These are phyloP conservation scores for barrel medic (Medicago truncatula) DNA, from an alignment of 306 rosid genomes.

Conservation along the genomic window DNA sequence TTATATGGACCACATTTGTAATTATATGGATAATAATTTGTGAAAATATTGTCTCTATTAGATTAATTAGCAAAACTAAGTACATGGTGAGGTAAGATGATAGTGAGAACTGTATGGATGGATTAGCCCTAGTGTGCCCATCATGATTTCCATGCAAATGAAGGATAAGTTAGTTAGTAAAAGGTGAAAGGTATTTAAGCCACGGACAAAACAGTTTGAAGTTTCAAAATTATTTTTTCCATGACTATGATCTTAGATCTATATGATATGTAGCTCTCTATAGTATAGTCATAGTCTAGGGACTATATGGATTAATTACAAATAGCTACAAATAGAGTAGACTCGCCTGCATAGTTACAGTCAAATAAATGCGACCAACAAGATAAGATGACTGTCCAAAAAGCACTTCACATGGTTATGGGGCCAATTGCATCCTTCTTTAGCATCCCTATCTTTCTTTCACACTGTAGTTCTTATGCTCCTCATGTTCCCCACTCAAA, in stretches of 20 bases:
- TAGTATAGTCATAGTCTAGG: constrained; percentile 30
- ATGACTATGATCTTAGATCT: neutral
- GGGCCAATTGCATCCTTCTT: constrained; percentile 33
- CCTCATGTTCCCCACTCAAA: constrained; percentile 7
- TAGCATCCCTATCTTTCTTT: neutral
- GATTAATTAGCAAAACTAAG: no score
- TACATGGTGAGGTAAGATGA: no score
- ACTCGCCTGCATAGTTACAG: constrained; percentile 3
- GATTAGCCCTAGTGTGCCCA: no score
- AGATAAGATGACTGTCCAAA: constrained; percentile 27
- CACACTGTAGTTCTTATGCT: constrained; percentile 1
- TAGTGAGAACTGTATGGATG: no score
- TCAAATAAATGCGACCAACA: constrained; percentile 36
- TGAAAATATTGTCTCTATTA: no score
- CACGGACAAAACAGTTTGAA: constrained; percentile 23
- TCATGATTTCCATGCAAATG: no score
- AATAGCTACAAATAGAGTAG: constrained; percentile 17
- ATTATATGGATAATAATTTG: no score
- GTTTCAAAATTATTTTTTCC: constrained; percentile 16
- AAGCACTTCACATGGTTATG: constrained; percentile 44
- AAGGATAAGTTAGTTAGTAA: neutral
- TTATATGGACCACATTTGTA: no score
- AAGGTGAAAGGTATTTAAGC: constrained; percentile 12
- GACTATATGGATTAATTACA: neutral
- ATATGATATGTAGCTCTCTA: constrained; percentile 5